These are phyloP conservation scores for Nothophytophthora sp. DNA, from an alignment of 352 stramenopile genomes.

Conservation along the genomic window DNA sequence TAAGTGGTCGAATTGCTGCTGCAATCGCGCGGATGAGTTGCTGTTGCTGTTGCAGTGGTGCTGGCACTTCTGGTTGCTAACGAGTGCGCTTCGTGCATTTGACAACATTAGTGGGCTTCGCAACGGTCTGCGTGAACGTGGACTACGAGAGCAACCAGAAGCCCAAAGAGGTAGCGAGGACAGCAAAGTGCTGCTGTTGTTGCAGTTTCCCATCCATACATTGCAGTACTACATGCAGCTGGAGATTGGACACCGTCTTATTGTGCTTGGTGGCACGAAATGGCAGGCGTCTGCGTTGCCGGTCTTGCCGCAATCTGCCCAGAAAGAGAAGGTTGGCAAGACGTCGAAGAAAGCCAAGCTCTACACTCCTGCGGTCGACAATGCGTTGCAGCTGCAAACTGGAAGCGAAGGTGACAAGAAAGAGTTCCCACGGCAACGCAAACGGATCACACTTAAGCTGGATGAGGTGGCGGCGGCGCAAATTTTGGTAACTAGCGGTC, in stretches of 20 bases:
- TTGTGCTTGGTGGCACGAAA: background rate
- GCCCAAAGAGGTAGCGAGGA: conserved; percentile 41
- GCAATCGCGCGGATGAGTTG: background rate
- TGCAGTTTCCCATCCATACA: no score
- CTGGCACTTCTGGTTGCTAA: background rate
- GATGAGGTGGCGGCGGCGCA: conserved; percentile 72
- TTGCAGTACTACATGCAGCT: no score
- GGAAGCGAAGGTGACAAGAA: conserved; percentile 15
- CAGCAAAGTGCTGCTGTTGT: background rate
- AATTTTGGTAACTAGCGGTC: conserved; percentile 40
- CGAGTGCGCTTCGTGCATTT: background rate
- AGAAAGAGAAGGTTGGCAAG: conserved; percentile 39
- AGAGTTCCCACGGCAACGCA: conserved; percentile 52
- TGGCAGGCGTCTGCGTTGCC: conserved; percentile 23
- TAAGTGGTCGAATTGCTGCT: conserved; percentile 21
- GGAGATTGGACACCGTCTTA: no score
- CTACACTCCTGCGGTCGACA: conserved; percentile 44
- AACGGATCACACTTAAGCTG: conserved; percentile 73
- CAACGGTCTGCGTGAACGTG: conserved; percentile 57
- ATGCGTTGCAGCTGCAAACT: conserved; percentile 46
- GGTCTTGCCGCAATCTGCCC: conserved; percentile 30
- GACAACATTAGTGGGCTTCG: conserved; percentile 56
- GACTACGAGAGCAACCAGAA: conserved; percentile 54
- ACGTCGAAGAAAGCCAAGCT: conserved; percentile 66
- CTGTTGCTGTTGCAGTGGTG: background rate